Conservation (phyloP, 2,329 filamentous ascomycete species). For the Aureobasidium uvarum region DNA sequence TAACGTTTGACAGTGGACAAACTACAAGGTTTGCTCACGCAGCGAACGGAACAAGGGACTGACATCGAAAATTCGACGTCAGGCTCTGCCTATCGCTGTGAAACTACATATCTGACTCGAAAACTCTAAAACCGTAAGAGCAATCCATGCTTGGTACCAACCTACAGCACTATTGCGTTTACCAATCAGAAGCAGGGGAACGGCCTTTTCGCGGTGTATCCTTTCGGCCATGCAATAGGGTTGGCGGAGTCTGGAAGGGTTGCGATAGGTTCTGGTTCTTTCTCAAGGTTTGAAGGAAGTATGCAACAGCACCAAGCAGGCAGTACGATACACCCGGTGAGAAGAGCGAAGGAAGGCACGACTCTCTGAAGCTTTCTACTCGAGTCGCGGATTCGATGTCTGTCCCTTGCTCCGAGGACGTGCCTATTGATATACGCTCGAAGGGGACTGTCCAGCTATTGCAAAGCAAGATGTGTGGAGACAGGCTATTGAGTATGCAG, state of each 20-base stretch:
- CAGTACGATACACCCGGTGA: not conserved
- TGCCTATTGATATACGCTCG: not conserved
- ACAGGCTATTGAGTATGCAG: not conserved
- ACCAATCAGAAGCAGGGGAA: not conserved
- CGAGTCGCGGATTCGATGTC: not conserved
- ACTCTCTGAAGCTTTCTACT: not conserved
- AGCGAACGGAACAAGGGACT: constrained; percentile 5
- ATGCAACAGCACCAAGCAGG: not conserved
- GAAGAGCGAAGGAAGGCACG: not conserved
- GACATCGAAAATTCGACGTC: constrained; percentile 4
- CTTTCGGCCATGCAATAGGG: not conserved
- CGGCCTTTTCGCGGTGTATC: not conserved
- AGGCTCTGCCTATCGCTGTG: not conserved
- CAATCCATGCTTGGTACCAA: not conserved
- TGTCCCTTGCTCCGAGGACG: not conserved
- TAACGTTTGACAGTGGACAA: constrained; percentile 14
- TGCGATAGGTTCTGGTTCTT: not conserved
- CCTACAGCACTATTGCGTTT: not conserved
- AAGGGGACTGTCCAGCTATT: not conserved
- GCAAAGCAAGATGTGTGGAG: not conserved
- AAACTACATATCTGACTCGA: not conserved
- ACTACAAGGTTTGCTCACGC: not conserved
- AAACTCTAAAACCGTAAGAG: not conserved
- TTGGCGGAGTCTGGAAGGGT: not conserved
- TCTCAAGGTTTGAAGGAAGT: not conserved